phyloP scores from a whole-genome alignment of 768 basidiomycete genomes.

The Hortiboletus flavorubellus region DNA sequence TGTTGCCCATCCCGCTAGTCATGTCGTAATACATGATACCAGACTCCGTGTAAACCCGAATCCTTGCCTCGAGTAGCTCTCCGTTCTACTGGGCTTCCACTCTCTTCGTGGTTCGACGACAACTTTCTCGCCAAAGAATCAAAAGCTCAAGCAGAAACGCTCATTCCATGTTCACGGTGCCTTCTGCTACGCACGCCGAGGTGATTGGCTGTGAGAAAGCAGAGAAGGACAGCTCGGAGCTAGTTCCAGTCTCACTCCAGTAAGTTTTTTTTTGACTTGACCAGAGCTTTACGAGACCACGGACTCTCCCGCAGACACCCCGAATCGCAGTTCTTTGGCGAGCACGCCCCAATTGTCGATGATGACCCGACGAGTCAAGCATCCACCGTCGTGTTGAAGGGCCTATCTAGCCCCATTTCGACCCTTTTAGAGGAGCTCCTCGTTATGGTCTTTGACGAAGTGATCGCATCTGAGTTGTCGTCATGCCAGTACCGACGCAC shows the following conservation, averaged over 20 bases:
- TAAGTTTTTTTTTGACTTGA: not conserved
- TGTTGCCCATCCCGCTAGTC: not conserved
- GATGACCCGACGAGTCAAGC: not conserved
- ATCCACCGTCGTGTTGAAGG: not conserved
- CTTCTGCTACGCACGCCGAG: not conserved
- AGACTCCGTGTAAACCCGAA: not conserved
- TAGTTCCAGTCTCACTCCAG: not conserved
- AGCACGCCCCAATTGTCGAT: not conserved
- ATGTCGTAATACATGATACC: not conserved
- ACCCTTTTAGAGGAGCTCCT: constrained; percentile 20
- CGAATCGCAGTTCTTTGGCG: not conserved
- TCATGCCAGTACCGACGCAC: not conserved
- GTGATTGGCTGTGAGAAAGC: not conserved
- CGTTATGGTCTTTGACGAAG: constrained; percentile 18
- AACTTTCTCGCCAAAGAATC: not conserved
- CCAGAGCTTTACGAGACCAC: not conserved
- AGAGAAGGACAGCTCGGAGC: not conserved
- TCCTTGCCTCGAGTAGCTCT: not conserved
- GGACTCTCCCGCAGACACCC: not conserved
- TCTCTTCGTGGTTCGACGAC: not conserved
- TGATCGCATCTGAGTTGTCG: constrained; percentile 11
- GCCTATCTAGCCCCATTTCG: constrained; percentile 3
- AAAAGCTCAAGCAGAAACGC: too few relatives aligned
- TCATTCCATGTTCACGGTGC: not conserved
- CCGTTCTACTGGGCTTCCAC: too few relatives aligned